Base-by-base conservation (phyloP, 805 yeast genomes). In the Wickerhamomyces chaumierensis region DNA sequence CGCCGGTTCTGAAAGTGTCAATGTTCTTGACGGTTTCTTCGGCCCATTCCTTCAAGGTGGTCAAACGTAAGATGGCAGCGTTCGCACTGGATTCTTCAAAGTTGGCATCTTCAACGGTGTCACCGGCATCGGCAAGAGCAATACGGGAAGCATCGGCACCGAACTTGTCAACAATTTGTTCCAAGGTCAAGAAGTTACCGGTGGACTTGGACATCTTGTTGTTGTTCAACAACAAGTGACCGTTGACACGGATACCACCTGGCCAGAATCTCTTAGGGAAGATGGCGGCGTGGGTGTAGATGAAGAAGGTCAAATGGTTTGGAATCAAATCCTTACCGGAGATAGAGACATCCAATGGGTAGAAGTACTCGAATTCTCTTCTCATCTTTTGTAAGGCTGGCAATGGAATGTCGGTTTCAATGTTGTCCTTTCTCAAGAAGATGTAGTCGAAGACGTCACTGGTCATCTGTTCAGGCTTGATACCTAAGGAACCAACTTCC, bases 101-200 rank as follows among this genome's bases (percentile, higher is more conserved):
- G 69, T 92, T 92, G 38, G 98, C 98, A 62, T 92, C 98, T 66
- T 92, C 98, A 49, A 87, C 77, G 33, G 92, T 70, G 60, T 92
- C 98, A 69, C 98, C 98, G 38, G 96, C 96, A 68, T 92, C 98
- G 35, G 97, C 98, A 48, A 92, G 68, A 5, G 98, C 96, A 60
- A 92, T 84, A 71, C 98, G 82, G 11, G 95, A 69, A 33, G 97
- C 96, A 62, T 92, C 98, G 37, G 97, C 95, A 61, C 98, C 98
- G 51, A 79, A 92, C 64, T 92, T 92, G 52, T 76, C 71, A 43
- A 80, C 79, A 58, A 82, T 73, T 61, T 92, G 86, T 52, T 78
- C 73, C 60, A 92, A 69, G 37, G 97, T 92, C 78, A 85, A 70
- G 60, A 92, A 92, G 68, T 92, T 92, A 65, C 98, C 98, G 25